Conservation (phyloP, 257 asterid genomes). For the Solanum megistacrolobum region DNA sequence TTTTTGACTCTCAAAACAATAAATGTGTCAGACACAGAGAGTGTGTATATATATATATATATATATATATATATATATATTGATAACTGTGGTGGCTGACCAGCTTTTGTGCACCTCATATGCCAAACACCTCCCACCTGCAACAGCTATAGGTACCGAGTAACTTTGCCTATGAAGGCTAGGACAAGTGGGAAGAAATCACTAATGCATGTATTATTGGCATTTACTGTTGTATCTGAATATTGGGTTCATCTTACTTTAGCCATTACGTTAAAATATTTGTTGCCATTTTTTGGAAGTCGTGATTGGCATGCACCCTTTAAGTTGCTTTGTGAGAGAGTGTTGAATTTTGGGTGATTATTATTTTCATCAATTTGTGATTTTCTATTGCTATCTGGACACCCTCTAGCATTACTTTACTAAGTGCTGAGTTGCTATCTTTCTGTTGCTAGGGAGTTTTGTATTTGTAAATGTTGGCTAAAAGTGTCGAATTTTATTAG, state of each 20-base stretch:
- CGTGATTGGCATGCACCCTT: constrained; percentile 32
- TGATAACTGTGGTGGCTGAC: not conserved
- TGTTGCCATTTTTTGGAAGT: not conserved
- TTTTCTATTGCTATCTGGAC: not conserved
- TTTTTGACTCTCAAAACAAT: not conserved
- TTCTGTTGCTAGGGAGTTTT: not conserved
- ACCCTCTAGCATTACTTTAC: not conserved
- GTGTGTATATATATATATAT: not conserved
- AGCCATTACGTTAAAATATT: not conserved
- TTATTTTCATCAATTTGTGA: constrained; percentile 12
- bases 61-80: not conserved
- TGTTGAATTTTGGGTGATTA: constrained; percentile 17
- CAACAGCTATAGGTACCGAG: not conserved
- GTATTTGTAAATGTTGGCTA: not conserved
- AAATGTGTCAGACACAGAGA: not conserved
- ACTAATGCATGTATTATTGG: not conserved
- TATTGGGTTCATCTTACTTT: not conserved
- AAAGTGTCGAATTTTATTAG: not conserved
- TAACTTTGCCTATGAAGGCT: not conserved
- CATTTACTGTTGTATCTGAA: not conserved
- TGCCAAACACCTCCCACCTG: not conserved
- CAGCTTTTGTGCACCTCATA: not conserved
- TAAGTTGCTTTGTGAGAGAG: constrained; percentile 10
- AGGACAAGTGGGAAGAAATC: not conserved
- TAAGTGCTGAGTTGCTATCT: not conserved